These are phyloP conservation scores for Vickermania spadyakhi DNA, from an alignment of 208 protist genomes.

Conservation along the genomic window DNA sequence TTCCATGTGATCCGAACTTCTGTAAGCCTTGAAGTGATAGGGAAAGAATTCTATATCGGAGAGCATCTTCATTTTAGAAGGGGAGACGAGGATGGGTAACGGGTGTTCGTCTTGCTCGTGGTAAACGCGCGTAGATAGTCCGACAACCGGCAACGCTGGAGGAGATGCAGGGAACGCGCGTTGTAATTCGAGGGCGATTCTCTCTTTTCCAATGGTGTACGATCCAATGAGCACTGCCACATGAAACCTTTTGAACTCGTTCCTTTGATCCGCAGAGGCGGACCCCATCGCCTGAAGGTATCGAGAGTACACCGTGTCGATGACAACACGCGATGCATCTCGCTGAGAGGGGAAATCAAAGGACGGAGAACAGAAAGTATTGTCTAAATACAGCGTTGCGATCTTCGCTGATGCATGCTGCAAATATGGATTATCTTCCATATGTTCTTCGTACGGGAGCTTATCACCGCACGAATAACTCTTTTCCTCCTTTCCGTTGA, in stretches of 20 bases:
- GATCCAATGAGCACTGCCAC: slow-evolving; percentile 79
- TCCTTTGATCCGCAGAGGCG: neutral
- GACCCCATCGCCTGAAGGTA: slow-evolving; percentile 12
- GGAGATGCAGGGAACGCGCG: slow-evolving; percentile 24
- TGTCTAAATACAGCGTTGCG: slow-evolving; percentile 88
- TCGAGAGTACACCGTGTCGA: slow-evolving; percentile 27
- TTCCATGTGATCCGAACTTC: neutral
- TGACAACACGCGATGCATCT: slow-evolving; percentile 35
- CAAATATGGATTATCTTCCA: slow-evolving; percentile 45
- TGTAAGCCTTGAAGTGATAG: slow-evolving; percentile 9
- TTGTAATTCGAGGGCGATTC: slow-evolving; percentile 67
- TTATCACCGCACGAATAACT: no score
- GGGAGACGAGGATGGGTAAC: slow-evolving; percentile 19
- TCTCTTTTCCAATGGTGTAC: slow-evolving; percentile 90
- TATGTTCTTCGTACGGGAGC: slow-evolving; percentile 36
- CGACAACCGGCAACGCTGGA: neutral
- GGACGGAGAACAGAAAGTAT: slow-evolving; percentile 83
- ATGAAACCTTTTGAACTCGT: slow-evolving; percentile 10
- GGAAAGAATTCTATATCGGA: slow-evolving; percentile 17
- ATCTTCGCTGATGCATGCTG: slow-evolving; percentile 25
- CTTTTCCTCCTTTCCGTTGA: slow-evolving; percentile 22
- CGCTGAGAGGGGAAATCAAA: slow-evolving; percentile 76
- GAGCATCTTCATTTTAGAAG: slow-evolving; percentile 16
- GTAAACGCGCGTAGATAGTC: neutral
- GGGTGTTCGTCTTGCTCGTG: neutral